Conservation (phyloP, 2,329 filamentous ascomycete species). For the Sporothrix globosa region DNA sequence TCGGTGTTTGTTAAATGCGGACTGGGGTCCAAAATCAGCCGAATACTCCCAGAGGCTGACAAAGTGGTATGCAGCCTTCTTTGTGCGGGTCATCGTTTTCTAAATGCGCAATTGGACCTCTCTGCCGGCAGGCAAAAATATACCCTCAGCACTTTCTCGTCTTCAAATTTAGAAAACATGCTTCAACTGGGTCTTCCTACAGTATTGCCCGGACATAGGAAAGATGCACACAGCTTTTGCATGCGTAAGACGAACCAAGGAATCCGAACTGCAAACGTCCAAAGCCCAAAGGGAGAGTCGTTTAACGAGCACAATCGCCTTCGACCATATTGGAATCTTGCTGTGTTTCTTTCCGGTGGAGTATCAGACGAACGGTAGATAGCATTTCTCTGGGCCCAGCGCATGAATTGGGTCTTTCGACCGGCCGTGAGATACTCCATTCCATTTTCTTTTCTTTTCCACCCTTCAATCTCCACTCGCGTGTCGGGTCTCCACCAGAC, state of each 20-base stretch:
- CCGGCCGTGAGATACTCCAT: neutral
- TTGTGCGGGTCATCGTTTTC: neutral
- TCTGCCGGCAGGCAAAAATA: constrained; percentile 11
- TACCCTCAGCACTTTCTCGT: neutral
- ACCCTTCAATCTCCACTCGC: neutral
- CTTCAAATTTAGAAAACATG: neutral
- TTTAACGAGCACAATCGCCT: neutral
- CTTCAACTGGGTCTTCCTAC: neutral
- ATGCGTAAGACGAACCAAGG: neutral
- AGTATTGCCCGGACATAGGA: constrained; percentile 17
- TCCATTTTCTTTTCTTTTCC: neutral
- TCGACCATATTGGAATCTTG: neutral
- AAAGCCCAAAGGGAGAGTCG: neutral
- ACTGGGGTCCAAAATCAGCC: neutral
- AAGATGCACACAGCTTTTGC: neutral
- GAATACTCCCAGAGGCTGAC: neutral
- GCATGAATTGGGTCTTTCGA: neutral
- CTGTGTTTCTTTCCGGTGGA: neutral
- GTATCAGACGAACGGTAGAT: constrained; percentile 10
- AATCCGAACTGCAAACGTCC: neutral
- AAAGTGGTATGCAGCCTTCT: constrained; percentile 2
- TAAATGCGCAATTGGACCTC: neutral
- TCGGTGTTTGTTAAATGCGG: neutral
- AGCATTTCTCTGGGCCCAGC: neutral
- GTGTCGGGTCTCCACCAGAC: neutral